These are phyloP conservation scores for Euphorbia pulcherrima DNA, from an alignment of 345 rosid genomes.

Conservation along the genomic window DNA sequence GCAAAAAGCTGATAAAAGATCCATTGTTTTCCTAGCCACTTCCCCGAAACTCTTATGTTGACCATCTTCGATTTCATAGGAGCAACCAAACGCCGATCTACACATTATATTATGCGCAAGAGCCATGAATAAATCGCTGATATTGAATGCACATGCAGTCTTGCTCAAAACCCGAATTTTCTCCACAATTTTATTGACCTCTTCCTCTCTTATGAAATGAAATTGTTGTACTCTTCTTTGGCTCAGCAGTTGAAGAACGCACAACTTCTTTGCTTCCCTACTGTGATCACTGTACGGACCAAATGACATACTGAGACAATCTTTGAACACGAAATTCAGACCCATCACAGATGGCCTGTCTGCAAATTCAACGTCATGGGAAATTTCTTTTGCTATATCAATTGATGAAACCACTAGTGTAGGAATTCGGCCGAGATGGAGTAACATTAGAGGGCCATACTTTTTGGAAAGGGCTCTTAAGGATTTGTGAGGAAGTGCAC, in stretches of 20 bases:
- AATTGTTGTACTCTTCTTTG: constrained; percentile 18
- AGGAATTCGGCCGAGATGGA: constrained; percentile 16
- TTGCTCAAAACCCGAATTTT: background rate
- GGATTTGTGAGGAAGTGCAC: constrained; percentile 14
- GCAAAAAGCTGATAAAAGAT: background rate
- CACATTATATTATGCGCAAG: constrained; percentile 11
- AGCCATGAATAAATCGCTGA: constrained; percentile 13
- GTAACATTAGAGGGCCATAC: constrained; percentile 25
- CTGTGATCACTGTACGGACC: constrained; percentile 24
- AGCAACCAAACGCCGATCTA: constrained; percentile 16
- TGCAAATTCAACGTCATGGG: constrained; percentile 20
- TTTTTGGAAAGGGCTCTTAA: constrained; percentile 16
- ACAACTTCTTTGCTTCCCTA: constrained; percentile 23
- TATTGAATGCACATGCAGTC: constrained; percentile 4
- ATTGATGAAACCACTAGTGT: constrained; percentile 26
- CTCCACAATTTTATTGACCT: background rate
- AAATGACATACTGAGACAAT: constrained; percentile 12
- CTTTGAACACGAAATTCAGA: constrained; percentile 6
- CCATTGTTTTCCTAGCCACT: constrained; percentile 6
- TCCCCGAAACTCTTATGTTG: constrained; percentile 9
- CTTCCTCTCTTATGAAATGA: constrained; percentile 17
- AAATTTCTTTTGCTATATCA: constrained; percentile 16
- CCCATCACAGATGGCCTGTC: constrained; percentile 18
- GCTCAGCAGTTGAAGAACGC: constrained; percentile 24
- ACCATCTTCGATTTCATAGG: background rate